Conservation (phyloP, 805 yeast species). For the Hanseniaspora guilliermondii region DNA sequence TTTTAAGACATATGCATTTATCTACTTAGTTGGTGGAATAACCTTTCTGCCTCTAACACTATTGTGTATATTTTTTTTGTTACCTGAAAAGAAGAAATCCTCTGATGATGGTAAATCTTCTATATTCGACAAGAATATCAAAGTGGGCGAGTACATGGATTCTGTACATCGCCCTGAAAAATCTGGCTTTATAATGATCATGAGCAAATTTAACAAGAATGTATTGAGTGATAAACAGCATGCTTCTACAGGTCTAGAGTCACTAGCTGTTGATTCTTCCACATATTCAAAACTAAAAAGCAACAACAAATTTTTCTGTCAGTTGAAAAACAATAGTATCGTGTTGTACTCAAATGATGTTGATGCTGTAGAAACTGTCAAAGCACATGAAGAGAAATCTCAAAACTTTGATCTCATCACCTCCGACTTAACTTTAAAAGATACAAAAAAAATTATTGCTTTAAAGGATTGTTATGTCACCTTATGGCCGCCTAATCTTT, state of each 20-base stretch:
- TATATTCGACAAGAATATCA: slow-evolving; percentile 31
- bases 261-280: slow-evolving; percentile 7
- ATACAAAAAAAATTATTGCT: slow-evolving; percentile 60
- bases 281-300: slow-evolving; percentile 27
- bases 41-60: slow-evolving; percentile 58
- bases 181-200: slow-evolving; percentile 74
- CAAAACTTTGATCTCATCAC: slow-evolving; percentile 25
- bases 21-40: slow-evolving; percentile 66
- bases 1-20: slow-evolving; percentile 22
- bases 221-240: slow-evolving; percentile 21
- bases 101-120: slow-evolving; percentile 19
- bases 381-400: slow-evolving; percentile 27
- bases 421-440: not conserved
- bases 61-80: slow-evolving; percentile 28
- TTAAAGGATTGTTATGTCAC: slow-evolving; percentile 57
- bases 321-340: slow-evolving; percentile 74
- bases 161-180: slow-evolving; percentile 43
- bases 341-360: slow-evolving; percentile 57
- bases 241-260: slow-evolving; percentile 12
- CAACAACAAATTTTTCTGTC: slow-evolving; percentile 51
- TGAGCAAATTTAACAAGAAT: slow-evolving; percentile 56
- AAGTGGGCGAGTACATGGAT: slow-evolving; percentile 57
- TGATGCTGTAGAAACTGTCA: not conserved
- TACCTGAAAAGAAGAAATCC: slow-evolving; percentile 26
- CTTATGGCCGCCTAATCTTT: slow-evolving; percentile 64